phyloP scores from a whole-genome alignment of 495 filamentous ascomycete species.

The Jackrogersella minutella region DNA sequence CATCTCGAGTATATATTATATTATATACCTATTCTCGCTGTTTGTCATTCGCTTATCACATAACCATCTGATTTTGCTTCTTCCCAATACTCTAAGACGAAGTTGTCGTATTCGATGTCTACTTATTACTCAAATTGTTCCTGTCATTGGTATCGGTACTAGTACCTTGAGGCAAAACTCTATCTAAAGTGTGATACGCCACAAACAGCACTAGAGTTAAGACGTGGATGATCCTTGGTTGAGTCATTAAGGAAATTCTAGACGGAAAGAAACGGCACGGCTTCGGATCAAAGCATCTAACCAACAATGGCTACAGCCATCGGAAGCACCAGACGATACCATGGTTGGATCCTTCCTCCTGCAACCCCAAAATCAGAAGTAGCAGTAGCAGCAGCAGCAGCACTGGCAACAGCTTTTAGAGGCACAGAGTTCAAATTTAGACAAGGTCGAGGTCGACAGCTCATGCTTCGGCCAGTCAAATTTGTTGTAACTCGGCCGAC shows the following conservation, averaged over 20 bases:
- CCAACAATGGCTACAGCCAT: constrained; percentile 8
- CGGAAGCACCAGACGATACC: constrained; percentile 11
- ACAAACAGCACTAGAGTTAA: neutral
- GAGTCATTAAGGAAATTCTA: neutral
- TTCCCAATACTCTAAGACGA: neutral
- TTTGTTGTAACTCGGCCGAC: constrained; percentile 7
- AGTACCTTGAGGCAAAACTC: constrained; percentile 4
- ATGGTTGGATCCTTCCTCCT: constrained; percentile 4
- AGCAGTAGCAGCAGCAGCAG: too few relatives aligned
- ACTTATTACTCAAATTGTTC: neutral
- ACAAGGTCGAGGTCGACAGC: neutral
- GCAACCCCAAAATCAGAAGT: constrained; percentile 11
- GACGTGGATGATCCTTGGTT: neutral
- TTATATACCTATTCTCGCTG: neutral
- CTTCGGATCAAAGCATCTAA: constrained; percentile 7
- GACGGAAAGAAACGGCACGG: constrained; percentile 24
- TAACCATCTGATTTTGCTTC: neutral
- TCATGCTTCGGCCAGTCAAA: constrained; percentile 34
- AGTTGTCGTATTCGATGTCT: neutral
- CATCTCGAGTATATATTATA: constrained; percentile 10
- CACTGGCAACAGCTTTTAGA: too few relatives aligned
- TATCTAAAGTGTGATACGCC: constrained; percentile 1
- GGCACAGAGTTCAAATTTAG: neutral
- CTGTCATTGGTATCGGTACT: neutral
- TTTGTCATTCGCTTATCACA: neutral